Evolutionary conservation across 805 yeast genomes (phyloP).

Genomic region (Barnettozyma sucrosica): DNA sequence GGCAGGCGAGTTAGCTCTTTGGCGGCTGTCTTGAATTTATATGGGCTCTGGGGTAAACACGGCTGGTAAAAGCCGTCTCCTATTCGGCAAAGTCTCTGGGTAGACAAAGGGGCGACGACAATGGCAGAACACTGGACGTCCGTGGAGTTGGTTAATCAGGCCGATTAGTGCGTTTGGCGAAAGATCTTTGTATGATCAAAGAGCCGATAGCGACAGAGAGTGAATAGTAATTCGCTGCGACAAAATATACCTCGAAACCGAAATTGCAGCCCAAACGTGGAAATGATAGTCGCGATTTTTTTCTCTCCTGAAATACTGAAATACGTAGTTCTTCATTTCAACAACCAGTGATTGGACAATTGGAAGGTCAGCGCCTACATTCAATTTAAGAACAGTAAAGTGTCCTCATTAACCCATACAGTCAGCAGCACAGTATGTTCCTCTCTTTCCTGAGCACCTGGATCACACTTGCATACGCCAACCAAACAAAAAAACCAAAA

Average conservation of each 20-base stretch:
- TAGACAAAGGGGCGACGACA: not conserved
- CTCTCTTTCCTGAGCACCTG: not conserved
- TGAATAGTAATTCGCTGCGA: no score
- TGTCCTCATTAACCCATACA: not conserved
- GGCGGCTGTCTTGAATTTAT: not conserved
- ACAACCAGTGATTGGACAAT: not conserved
- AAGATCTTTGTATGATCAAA: not conserved
- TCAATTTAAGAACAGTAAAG: not conserved
- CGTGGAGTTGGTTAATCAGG: not conserved
- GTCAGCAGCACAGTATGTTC: not conserved
- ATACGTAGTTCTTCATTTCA: not conserved
- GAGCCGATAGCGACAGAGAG: not conserved
- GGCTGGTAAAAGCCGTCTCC: conserved; percentile 1
- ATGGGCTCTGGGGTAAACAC: not conserved
- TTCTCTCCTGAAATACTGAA: not conserved
- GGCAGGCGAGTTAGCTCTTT: not conserved
- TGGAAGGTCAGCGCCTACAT: not conserved
- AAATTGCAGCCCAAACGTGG: not conserved
- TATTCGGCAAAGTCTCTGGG: not conserved
- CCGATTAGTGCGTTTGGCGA: not conserved
- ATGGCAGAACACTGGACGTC: not conserved
- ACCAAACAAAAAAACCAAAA: not conserved
- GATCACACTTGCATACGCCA: not conserved
- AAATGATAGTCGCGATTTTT: not conserved
- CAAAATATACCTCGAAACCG: not conserved